phyloP scores from a whole-genome alignment of 805 yeast genomes.

The Teunomyces gatunensis region DNA sequence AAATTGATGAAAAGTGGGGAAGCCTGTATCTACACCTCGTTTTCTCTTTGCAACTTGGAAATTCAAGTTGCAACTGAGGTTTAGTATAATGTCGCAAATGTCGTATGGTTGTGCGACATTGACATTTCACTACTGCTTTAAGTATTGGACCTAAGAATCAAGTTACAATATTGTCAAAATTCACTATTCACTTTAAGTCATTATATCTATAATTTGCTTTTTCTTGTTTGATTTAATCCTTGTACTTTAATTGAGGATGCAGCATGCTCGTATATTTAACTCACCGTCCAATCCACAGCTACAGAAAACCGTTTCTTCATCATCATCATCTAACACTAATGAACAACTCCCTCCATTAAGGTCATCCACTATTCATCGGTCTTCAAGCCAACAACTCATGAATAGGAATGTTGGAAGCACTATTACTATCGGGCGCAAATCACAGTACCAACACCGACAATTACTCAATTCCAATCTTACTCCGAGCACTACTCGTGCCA shows the following conservation, averaged over 20 bases:
- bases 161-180: too few relatives aligned
- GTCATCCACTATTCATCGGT: neutral
- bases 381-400: constrained; percentile 9
- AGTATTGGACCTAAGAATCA: too few relatives aligned
- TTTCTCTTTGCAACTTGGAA: neutral
- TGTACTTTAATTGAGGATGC: constrained; percentile 17
- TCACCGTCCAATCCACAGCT: neutral
- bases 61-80: neutral
- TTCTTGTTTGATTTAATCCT: too few relatives aligned
- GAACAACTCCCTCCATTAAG: constrained; percentile 5
- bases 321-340: constrained; percentile 8
- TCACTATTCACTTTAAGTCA: too few relatives aligned
- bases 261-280: constrained; percentile 28
- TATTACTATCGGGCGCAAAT: constrained; percentile 7
- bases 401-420: constrained; percentile 22
- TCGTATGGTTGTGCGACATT: neutral
- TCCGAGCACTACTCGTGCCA: neutral
- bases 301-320: neutral
- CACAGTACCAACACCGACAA: constrained; percentile 2
- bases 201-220: too few relatives aligned
- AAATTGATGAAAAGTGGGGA: neutral
- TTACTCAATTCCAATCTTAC: constrained; percentile 1
- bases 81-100: neutral
- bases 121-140: neutral
- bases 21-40: neutral